Conservation (phyloP, 441 rosid species). For the Pelargonium citronellum region DNA sequence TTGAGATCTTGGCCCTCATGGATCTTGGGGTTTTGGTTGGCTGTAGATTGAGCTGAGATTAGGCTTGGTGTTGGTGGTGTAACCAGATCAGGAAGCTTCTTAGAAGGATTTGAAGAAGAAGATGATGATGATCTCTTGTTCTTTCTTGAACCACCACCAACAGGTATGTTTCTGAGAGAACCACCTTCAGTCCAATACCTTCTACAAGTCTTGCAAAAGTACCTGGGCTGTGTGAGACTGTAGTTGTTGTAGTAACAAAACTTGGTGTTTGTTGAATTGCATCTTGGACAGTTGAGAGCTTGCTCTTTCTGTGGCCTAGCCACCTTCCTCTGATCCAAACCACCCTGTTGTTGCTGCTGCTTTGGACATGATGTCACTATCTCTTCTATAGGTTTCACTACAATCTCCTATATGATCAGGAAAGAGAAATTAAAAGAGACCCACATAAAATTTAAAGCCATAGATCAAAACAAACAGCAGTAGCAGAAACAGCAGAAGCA, state of each 20-base stretch:
- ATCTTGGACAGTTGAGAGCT: constrained; percentile 82
- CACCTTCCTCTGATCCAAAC: constrained; percentile 27
- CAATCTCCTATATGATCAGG: constrained; percentile 48
- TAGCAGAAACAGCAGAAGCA: constrained; percentile 21
- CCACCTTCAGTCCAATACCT: constrained; percentile 98
- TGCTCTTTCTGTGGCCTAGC: constrained; percentile 63
- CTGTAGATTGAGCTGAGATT: background rate
- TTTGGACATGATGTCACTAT: constrained; percentile 54
- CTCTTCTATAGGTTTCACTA: constrained; percentile 76
- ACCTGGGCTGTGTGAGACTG: constrained; percentile 90
- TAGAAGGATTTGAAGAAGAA: constrained; percentile 24
- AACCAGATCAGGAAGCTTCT: constrained; percentile 51
- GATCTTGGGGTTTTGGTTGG: constrained; percentile 50
- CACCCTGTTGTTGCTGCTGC: background rate
- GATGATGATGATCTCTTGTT: constrained; percentile 59
- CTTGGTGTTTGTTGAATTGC: constrained; percentile 86
- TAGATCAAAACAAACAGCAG: constrained; percentile 20
- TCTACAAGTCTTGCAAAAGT: constrained; percentile 83
- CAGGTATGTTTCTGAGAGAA: constrained; percentile 82
- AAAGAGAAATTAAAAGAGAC: too few relatives aligned
- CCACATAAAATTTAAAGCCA: background rate
- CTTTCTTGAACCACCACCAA: constrained; percentile 86
- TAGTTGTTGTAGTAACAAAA: constrained; percentile 96
- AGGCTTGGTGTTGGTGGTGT: constrained; percentile 21
- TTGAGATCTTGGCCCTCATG: constrained; percentile 70